These are phyloP conservation scores for Dacryopinax spathularia DNA, from an alignment of 768 basidiomycete species.

Conservation along the genomic window DNA sequence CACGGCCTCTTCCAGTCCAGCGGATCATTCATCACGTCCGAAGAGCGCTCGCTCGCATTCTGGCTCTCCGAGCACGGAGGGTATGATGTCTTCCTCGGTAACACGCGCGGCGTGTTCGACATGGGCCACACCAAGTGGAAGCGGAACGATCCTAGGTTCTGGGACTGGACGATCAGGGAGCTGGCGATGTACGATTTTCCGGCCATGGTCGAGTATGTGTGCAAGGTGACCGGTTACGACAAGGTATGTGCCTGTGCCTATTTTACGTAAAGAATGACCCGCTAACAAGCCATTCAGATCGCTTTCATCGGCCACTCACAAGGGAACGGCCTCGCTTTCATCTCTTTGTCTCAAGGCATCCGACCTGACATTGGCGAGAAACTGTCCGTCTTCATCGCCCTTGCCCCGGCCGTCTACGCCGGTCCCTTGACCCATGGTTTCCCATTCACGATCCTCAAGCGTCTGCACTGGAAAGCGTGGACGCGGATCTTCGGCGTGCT, in stretches of 20 bases:
- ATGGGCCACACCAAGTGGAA: conserved; percentile 32
- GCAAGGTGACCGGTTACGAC: conserved; percentile 30
- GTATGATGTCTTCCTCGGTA: conserved; percentile 31
- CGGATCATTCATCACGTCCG: conserved; percentile 35
- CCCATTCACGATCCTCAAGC: conserved; percentile 32
- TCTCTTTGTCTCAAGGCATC: conserved; percentile 35
- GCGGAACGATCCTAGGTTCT: conserved; percentile 33
- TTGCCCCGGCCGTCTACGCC: conserved; percentile 37
- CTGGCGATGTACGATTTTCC: conserved; percentile 37
- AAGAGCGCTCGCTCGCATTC: conserved; percentile 36
- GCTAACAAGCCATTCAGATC: conserved; percentile 19
- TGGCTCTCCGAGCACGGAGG: conserved; percentile 36
- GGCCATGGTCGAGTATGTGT: conserved; percentile 34
- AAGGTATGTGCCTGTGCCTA: conserved; percentile 19
- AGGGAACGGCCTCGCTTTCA: conserved; percentile 35
- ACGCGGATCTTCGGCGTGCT: conserved; percentile 32
- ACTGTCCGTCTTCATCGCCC: conserved; percentile 32
- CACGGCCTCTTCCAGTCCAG: conserved; percentile 37
- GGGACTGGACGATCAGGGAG: conserved; percentile 39
- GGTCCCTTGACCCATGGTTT: conserved; percentile 35
- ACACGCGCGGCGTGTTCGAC: conserved; percentile 33
- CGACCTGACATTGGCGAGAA: conserved; percentile 32
- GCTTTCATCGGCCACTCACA: conserved; percentile 39
- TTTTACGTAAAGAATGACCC: neutral
- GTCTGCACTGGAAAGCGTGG: conserved; percentile 34